Evolutionary conservation across 345 rosid species (phyloP), one percentile per base, ranked within the genome.

Genomic region (Geranium brycei): DNA sequence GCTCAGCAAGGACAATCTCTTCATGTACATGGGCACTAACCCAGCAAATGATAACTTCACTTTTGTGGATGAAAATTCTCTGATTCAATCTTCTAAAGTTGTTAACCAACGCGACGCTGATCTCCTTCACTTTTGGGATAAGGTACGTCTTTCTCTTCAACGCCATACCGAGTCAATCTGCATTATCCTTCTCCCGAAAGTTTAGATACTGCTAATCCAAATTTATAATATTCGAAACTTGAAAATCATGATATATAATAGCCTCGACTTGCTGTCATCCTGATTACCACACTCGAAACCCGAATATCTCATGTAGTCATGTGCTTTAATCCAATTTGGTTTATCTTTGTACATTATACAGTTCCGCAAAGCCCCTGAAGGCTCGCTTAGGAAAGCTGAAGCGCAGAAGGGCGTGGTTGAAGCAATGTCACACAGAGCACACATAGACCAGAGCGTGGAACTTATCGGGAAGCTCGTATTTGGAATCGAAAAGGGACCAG

Each of bases 41-140:
- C 97, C 97, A 59, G 96, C 87, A 32, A 91, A 95, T 77, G 97
- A 88, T 56, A 95, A 95, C 76, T 78, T 40, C 76, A 87, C 89
- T 68, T 91, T 85, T 59, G 73, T 83, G 63, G 87, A 81, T 31
- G 83, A 75, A 32, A 87, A 91, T 72, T 79, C 89, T 69, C 69
- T 95, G 69, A 80, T 67, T 66, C 83, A 72, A 60, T 77, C 82
- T 57, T 68, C 83, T 68, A 80, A 79, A 77, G 88, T 81, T 74
- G 91, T 88, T 64, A 93, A 84, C 82, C 99, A 93, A 75, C 95
- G 97, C 23, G 99, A 93, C 75, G 97, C 97, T 15, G 99, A 93
- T 83, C 88, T 93, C 60, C 82, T 91, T 60, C 96, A 91, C 76
- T 88, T 90, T 77, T 93, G 95, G 97, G 83, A 81, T 61, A 93